Evolutionary conservation across 352 stramenopile genomes (phyloP).

Genomic region (Globisporangium ultimum): DNA sequence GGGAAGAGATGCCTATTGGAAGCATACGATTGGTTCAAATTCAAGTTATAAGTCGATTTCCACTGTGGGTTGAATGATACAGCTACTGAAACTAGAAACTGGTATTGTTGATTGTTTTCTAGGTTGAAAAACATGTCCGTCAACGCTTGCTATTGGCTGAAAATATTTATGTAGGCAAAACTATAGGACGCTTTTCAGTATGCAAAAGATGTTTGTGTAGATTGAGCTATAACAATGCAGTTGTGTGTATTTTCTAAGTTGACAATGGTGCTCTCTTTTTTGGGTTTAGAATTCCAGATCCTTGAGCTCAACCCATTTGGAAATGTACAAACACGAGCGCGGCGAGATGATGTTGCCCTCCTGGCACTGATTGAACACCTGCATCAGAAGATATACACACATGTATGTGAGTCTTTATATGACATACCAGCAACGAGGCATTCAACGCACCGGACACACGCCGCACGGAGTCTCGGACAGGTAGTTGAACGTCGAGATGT

Average conservation of each 20-base stretch:
- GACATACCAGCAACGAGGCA: conserved; percentile 2
- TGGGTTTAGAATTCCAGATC: conserved; percentile 71
- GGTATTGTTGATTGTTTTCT: background rate
- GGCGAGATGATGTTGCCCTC: conserved; percentile 91
- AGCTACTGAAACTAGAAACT: too few species aligned
- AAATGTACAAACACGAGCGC: conserved; percentile 89
- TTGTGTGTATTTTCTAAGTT: background rate
- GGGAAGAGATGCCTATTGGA: background rate
- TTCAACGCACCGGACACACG: conserved; percentile 74
- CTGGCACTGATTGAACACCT: conserved; percentile 89
- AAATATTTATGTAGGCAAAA: background rate
- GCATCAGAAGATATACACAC: conserved; percentile 13
- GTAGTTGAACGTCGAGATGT: conserved; percentile 87
- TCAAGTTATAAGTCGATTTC: background rate
- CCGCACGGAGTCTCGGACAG: conserved; percentile 88
- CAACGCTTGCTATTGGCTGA: background rate
- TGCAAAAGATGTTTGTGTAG: background rate
- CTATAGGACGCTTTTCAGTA: background rate
- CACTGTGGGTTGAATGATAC: background rate
- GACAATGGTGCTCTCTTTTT: background rate
- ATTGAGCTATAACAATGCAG: background rate
- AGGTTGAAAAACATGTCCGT: background rate
- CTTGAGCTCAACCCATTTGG: conserved; percentile 89
- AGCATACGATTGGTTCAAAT: conserved; percentile 2
- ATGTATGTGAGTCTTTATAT: conserved; percentile 1